A percentile compares a stretch with the other conserved stretches of the same genome.
phyloP scores from a whole-genome alignment of 2,329 filamentous ascomycete species.

The Colletotrichum gloeosporioides region DNA sequence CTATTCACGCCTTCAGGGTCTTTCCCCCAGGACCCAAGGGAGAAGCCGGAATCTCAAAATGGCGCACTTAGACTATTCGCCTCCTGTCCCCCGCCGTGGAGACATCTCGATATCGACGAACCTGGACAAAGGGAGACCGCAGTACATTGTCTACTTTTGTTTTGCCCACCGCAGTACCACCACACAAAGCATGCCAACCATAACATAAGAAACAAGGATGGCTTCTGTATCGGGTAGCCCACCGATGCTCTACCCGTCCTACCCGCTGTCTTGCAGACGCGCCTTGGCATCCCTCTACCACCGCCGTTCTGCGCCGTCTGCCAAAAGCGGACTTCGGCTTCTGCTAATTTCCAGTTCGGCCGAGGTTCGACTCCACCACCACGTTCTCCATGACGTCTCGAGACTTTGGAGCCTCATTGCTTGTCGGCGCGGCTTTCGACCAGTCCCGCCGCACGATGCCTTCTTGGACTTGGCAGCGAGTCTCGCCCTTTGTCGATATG shows the following conservation, averaged over 20 bases:
- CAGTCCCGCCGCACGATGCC: not conserved
- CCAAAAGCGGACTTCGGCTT: conserved; percentile 18
- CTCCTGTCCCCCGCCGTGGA: not conserved
- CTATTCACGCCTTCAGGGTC: not conserved
- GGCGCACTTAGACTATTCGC: not conserved
- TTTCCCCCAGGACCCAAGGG: not conserved
- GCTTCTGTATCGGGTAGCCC: not conserved
- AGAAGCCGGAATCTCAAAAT: conserved; percentile 15
- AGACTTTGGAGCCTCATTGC: conserved; percentile 5
- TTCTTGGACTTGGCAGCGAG: not conserved
- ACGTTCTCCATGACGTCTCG: conserved; percentile 8
- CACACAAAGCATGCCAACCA: not conserved
- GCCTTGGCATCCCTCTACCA: not conserved
- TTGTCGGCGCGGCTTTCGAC: conserved; percentile 1
- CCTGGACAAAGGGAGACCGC: not conserved
- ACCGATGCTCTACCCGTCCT: not conserved
- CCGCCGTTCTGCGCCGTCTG: not conserved
- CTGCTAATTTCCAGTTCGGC: conserved; percentile 7
- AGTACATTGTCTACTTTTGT: not conserved
- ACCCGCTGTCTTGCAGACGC: not conserved
- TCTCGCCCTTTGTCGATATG: not conserved
- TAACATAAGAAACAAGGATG: not conserved
- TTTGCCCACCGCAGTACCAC: not conserved
- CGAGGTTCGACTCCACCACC: conserved; percentile 10
- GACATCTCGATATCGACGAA: not conserved